These are phyloP conservation scores for Bauhinia variegata DNA, from an alignment of 306 rosid genomes.

Conservation along the genomic window DNA sequence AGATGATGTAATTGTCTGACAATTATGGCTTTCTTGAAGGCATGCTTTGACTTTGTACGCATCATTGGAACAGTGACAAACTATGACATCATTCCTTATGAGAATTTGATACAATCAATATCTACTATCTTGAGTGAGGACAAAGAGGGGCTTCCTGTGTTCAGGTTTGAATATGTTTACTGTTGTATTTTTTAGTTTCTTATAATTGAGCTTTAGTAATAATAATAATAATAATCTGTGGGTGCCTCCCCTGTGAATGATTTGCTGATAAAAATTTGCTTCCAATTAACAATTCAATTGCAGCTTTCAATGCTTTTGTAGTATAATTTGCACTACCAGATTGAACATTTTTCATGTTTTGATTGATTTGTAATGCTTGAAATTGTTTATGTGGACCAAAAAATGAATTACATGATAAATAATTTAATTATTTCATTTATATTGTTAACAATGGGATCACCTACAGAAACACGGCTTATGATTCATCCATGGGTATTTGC, in stretches of 20 bases:
- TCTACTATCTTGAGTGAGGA: constrained; percentile 66
- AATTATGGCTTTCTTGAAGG: constrained; percentile 60
- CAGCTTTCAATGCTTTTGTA: neutral
- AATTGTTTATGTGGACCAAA: neutral
- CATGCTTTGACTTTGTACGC: constrained; percentile 80
- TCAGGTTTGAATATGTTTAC: constrained; percentile 64
- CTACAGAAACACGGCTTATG: constrained; percentile 76
- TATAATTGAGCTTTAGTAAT: constrained; percentile 1
- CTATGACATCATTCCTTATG: constrained; percentile 68
- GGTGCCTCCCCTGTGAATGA: neutral
- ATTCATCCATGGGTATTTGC: constrained; percentile 82
- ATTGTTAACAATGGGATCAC: constrained; percentile 35
- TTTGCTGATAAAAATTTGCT: constrained; percentile 32
- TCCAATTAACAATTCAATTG: constrained; percentile 26
- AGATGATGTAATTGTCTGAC: constrained; percentile 39
- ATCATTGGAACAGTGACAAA: constrained; percentile 60
- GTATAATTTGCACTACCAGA: too few species aligned
- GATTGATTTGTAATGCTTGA: neutral
- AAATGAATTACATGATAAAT: constrained; percentile 12
- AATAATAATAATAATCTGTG: constrained; percentile 12
- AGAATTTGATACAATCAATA: constrained; percentile 69
- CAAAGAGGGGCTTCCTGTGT: constrained; percentile 84
- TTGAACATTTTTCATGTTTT: too few species aligned
- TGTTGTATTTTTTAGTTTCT: constrained; percentile 14
- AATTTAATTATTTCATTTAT: constrained; percentile 8